Conservation (phyloP, 495 filamentous ascomycete species). For the Hyaloscypha variabilis region DNA sequence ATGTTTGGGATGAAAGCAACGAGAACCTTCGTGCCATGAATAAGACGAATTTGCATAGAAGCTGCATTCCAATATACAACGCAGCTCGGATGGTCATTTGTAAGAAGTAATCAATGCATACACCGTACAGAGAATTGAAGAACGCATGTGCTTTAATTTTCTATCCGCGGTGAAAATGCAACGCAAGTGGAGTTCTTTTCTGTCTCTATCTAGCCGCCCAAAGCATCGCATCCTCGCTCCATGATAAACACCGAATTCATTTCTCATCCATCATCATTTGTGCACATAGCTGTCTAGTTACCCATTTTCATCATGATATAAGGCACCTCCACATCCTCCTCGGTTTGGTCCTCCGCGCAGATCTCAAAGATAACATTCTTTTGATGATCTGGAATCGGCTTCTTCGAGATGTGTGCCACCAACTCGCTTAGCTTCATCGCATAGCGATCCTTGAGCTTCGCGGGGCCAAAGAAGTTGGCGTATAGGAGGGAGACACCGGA, state of each 20-base stretch:
- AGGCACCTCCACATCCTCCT: slow-evolving; percentile 95
- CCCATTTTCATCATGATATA: slow-evolving; percentile 83
- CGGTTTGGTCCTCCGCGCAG: slow-evolving; percentile 85
- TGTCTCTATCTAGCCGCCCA: neutral
- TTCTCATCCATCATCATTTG: slow-evolving; percentile 12
- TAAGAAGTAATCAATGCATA: too few relatives aligned
- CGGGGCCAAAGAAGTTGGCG: slow-evolving; percentile 87
- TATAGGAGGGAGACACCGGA: slow-evolving; percentile 96
- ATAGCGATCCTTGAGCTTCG: slow-evolving; percentile 79
- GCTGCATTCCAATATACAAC: too few relatives aligned
- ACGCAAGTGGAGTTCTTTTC: slow-evolving; percentile 3
- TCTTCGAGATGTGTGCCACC: slow-evolving; percentile 87
- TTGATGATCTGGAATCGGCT: slow-evolving; percentile 86
- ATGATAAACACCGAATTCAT: neutral
- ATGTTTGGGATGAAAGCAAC: too few relatives aligned
- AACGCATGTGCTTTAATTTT: neutral
- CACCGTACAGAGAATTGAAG: too few relatives aligned
- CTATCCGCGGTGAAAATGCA: slow-evolving; percentile 2
- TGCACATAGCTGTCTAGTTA: slow-evolving; percentile 16
- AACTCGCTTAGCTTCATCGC: slow-evolving; percentile 73
- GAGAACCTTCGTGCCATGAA: too few relatives aligned
- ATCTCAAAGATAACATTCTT: slow-evolving; percentile 97
- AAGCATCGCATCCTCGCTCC: neutral
- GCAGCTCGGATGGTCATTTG: neutral
- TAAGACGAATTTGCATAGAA: too few relatives aligned